Evolutionary conservation across 371 early-diverging fungal species (phyloP).

Genomic region (Rhizopus delemar): DNA sequence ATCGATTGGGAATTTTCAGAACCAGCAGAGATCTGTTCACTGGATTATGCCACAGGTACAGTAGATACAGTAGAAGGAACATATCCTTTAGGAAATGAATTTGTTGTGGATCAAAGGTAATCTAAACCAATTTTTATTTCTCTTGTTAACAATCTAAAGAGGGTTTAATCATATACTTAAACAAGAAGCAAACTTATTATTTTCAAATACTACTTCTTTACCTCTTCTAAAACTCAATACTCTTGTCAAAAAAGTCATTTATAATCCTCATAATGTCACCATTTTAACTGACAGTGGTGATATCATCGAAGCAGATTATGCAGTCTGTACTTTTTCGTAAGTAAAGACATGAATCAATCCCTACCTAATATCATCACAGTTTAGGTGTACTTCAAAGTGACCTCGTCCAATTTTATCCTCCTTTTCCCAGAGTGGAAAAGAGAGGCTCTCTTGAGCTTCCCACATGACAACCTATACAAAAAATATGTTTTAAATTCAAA

Average conservation of each 20-base stretch:
- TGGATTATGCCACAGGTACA: conserved; percentile 47
- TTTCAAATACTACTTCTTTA: conserved; percentile 18
- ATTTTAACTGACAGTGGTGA: conserved; percentile 33
- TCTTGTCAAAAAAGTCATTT: conserved; percentile 33
- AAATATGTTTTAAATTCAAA: conserved; percentile 46
- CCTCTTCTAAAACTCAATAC: conserved; percentile 38
- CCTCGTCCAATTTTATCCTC: conserved; percentile 33
- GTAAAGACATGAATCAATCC: conserved; percentile 1
- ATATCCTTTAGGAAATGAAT: conserved; percentile 45
- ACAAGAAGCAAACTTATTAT: conserved; percentile 30
- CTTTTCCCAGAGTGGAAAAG: conserved; percentile 51
- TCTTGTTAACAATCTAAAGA: conserved; percentile 11
- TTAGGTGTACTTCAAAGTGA: conserved; percentile 48
- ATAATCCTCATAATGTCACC: conserved; percentile 31
- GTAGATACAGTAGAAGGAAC: conserved; percentile 31
- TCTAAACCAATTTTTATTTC: neutral
- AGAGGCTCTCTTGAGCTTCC: conserved; percentile 41
- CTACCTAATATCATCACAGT: conserved; percentile 14
- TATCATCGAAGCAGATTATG: conserved; percentile 41
- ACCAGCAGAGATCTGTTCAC: conserved; percentile 45
- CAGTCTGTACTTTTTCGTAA: conserved; percentile 54
- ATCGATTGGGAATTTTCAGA: conserved; percentile 54
- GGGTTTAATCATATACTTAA: conserved; percentile 47
- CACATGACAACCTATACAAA: conserved; percentile 55
- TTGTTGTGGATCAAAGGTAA: conserved; percentile 47